A percentile compares a stretch with the other conserved stretches of the same genome.
phyloP scores from a whole-genome alignment of 371 early-diverging fungal species.

The Apophysomyces variabilis region DNA sequence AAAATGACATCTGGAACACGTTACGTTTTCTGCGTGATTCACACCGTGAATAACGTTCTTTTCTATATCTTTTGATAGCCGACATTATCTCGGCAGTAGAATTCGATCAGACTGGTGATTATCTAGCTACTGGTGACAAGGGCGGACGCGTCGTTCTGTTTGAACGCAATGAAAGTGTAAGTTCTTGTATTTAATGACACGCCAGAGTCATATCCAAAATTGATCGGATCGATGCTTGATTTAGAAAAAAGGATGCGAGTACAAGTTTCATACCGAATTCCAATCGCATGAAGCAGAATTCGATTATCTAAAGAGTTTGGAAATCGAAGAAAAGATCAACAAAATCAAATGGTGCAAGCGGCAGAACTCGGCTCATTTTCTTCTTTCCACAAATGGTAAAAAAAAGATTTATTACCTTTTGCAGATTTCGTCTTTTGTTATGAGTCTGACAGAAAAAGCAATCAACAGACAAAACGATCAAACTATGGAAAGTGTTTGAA shows the following conservation, averaged over 20 bases:
- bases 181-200: conserved; percentile 19
- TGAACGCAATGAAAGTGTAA: conserved; percentile 94
- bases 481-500: conserved; percentile 99
- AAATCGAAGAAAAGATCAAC: conserved; percentile 99
- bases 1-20: neutral
- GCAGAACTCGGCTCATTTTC: conserved; percentile 93
- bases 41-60: neutral
- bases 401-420: neutral
- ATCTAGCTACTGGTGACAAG: conserved; percentile 87
- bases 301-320: conserved; percentile 99
- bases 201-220: neutral
- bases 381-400: conserved; percentile 96
- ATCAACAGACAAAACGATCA: conserved; percentile 94
- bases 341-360: conserved; percentile 97
- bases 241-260: conserved; percentile 98
- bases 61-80: conserved; percentile 51
- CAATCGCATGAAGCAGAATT: conserved; percentile 99
- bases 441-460: neutral
- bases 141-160: conserved; percentile 98
- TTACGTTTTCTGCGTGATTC: neutral
- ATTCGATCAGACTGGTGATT: conserved; percentile 92
- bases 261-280: conserved; percentile 98
- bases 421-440: neutral
- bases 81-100: conserved; percentile 97
- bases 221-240: neutral